Percentiles rank a stretch among this genome's conserved stretches.
These are phyloP conservation scores for Symbiodinium pilosum DNA, from an alignment of 73 alveolate species.

Conservation along the genomic window DNA sequence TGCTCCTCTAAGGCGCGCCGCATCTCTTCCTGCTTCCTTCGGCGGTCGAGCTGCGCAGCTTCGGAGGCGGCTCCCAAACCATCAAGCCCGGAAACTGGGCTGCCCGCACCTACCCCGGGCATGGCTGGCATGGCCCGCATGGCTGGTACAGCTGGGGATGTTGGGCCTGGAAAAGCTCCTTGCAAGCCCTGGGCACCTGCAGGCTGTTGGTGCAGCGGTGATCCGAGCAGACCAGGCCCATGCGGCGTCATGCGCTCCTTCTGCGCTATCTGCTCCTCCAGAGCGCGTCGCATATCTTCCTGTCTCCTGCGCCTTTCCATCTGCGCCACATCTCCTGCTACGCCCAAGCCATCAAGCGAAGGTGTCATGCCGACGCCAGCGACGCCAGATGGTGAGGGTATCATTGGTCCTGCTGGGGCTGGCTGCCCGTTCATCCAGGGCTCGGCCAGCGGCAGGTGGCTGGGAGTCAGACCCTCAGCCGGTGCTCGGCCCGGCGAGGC, in stretches of 20 bases:
- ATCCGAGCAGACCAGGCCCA: not conserved
- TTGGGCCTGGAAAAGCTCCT: not conserved
- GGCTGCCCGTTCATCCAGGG: not conserved
- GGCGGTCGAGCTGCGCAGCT: conserved; percentile 26
- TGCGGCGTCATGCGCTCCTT: conserved; percentile 19
- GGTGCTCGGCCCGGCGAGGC: not conserved
- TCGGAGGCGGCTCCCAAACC: conserved; percentile 39
- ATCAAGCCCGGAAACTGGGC: not conserved
- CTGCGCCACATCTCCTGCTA: conserved; percentile 35
- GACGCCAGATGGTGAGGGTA: not conserved
- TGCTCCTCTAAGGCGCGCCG: not conserved
- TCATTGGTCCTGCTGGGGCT: not conserved
- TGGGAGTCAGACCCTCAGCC: not conserved
- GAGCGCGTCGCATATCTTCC: conserved; percentile 61
- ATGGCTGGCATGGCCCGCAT: not conserved
- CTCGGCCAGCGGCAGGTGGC: not conserved
- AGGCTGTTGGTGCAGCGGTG: too few species aligned
- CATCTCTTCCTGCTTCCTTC: conserved; percentile 38
- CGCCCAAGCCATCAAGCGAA: conserved; percentile 61
- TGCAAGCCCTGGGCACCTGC: too few species aligned
- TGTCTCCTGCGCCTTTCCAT: conserved; percentile 67
- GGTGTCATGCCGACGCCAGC: too few species aligned
- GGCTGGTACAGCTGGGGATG: not conserved
- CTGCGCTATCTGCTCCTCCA: conserved; percentile 82
- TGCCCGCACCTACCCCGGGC: not conserved